Evolutionary conservation across 495 filamentous ascomycete species (phyloP).

Genomic region (Penicillium canariense): DNA sequence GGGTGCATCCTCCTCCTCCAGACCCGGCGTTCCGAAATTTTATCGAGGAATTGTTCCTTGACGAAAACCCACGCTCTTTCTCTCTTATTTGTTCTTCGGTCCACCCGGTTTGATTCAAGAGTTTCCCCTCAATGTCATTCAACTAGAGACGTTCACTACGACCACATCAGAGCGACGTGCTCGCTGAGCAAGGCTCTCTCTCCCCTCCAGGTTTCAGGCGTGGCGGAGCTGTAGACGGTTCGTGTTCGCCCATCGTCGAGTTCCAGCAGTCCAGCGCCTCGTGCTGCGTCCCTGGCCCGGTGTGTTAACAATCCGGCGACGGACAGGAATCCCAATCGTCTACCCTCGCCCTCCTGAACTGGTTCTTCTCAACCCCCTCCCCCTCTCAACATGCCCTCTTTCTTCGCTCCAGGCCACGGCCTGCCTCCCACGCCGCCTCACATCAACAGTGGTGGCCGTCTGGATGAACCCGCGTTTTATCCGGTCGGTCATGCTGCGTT

Average conservation of each 20-base stretch:
- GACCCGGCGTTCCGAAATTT: background rate
- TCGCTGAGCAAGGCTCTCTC: slow-evolving; percentile 46
- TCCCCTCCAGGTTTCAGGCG: slow-evolving; percentile 39
- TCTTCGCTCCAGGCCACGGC: slow-evolving; percentile 46
- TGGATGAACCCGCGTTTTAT: slow-evolving; percentile 47
- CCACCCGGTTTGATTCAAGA: slow-evolving; percentile 23
- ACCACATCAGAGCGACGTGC: slow-evolving; percentile 40
- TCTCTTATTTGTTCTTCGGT: slow-evolving; percentile 23
- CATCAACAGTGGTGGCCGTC: slow-evolving; percentile 37
- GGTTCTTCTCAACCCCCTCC: slow-evolving; percentile 20
- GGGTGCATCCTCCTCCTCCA: background rate
- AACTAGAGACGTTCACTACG: slow-evolving; percentile 40
- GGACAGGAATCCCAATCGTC: slow-evolving; percentile 27
- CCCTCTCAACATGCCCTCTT: slow-evolving; percentile 43
- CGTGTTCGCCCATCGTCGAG: slow-evolving; percentile 23
- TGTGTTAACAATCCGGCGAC: slow-evolving; percentile 18
- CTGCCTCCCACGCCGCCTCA: slow-evolving; percentile 48
- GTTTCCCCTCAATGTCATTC: slow-evolving; percentile 42
- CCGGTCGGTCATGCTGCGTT: slow-evolving; percentile 41
- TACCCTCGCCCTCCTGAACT: slow-evolving; percentile 41
- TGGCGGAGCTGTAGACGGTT: slow-evolving; percentile 50
- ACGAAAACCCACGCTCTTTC: slow-evolving; percentile 23
- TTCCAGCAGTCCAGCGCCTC: background rate
- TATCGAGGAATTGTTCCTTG: slow-evolving; percentile 4
- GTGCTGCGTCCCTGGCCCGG: slow-evolving; percentile 10